These are phyloP conservation scores for Brettanomyces sp. DNA, from an alignment of 805 yeast species.

Conservation along the genomic window DNA sequence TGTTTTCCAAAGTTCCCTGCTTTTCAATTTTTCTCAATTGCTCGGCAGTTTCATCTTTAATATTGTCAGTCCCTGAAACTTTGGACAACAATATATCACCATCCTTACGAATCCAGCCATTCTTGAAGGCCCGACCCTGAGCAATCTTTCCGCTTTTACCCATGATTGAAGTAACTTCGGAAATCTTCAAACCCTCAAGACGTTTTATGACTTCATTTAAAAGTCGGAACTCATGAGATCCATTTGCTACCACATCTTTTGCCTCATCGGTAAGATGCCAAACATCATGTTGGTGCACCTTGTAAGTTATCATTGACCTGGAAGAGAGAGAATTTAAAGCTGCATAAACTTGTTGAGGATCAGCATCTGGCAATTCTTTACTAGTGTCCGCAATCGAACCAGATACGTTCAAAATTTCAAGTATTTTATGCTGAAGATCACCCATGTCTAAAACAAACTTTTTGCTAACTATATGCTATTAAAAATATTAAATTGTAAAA, in stretches of 20 bases:
- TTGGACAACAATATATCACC: conserved; percentile 70
- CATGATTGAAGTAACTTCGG: conserved; percentile 62
- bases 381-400: conserved; percentile 64
- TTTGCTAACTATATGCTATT: not conserved
- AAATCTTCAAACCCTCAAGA: conserved; percentile 71
- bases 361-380: conserved; percentile 53
- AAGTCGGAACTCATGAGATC: conserved; percentile 85
- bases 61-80: conserved; percentile 38
- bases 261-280: conserved; percentile 81
- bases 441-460: conserved; percentile 36
- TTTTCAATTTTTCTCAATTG: conserved; percentile 48
- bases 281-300: conserved; percentile 62
- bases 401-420: conserved; percentile 54
- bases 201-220: conserved; percentile 63
- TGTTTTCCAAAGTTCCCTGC: conserved; percentile 47
- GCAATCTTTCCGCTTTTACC: conserved; percentile 87
- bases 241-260: conserved; percentile 61
- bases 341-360: conserved; percentile 62
- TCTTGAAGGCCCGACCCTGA: conserved; percentile 95
- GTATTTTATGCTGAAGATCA: conserved; percentile 52
- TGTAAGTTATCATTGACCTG: conserved; percentile 67
- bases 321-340: conserved; percentile 82
- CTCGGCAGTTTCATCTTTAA: conserved; percentile 58
- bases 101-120: conserved; percentile 89
- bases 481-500: too few species aligned